Conservation (phyloP, 305 asterid species). For the Fraxinus ornus region DNA sequence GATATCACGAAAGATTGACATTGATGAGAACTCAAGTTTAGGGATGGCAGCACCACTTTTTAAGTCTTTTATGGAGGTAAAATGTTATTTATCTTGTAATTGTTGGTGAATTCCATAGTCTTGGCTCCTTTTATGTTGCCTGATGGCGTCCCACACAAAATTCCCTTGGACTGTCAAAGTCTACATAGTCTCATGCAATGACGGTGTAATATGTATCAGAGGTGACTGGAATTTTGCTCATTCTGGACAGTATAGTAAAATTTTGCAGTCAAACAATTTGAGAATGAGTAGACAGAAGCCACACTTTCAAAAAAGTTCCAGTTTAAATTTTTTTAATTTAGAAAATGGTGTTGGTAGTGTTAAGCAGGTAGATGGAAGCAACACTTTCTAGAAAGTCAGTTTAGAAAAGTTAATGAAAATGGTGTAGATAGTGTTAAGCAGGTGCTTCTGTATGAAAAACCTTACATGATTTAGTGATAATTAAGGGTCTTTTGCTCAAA, state of each 20-base stretch:
- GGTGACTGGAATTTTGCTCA: not conserved
- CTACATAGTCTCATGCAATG: not conserved
- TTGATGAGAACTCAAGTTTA: slow-evolving; percentile 68
- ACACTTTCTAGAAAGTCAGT: not conserved
- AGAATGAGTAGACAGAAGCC: not conserved
- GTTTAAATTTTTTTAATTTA: not conserved
- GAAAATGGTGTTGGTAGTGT: not conserved
- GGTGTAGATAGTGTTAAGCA: not conserved
- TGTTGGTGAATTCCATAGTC: slow-evolving; percentile 1
- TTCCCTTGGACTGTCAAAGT: not conserved
- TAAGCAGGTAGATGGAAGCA: not conserved
- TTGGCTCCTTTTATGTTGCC: slow-evolving; percentile 2
- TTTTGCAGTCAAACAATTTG: not conserved
- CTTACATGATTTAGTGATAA: not conserved
- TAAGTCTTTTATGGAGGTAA: slow-evolving; percentile 98
- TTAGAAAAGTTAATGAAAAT: not conserved
- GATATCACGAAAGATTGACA: slow-evolving; percentile 58
- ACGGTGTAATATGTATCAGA: not conserved
- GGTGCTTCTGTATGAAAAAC: not conserved
- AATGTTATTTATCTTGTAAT: slow-evolving; percentile 15
- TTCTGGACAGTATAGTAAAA: not conserved
- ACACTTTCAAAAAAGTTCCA: not conserved
- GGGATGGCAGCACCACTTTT: slow-evolving; percentile 94
- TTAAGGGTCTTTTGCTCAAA: not conserved
- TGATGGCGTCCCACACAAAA: not conserved